Base-by-base conservation (phyloP, 2,329 filamentous ascomycete species). In the Cyphellophora europaea region DNA sequence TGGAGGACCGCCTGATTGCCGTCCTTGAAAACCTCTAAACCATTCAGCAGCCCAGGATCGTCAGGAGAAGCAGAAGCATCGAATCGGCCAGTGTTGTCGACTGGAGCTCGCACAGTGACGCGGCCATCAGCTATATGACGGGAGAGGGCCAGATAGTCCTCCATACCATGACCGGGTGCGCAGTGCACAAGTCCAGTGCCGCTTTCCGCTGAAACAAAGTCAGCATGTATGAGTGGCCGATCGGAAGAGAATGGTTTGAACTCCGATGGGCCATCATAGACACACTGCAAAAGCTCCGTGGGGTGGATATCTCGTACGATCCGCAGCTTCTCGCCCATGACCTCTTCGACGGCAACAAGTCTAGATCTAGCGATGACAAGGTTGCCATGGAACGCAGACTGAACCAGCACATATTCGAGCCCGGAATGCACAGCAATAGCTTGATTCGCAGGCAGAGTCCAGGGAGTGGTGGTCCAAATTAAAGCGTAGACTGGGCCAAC, bases 391-490 rank as follows among this genome's bases (percentile, higher is more conserved):
- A 55, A 55, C 1, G 65, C 65, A 2, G 72, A 65, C 36, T 69
- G 63, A 23, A 93, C 63, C 13, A 93, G 58, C 3, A 69, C 67
- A 55, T 96, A 98, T 28, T 76, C 65, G 41, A 96, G 61, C 25
- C 83, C 76, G 5, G 73, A 65, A 49, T 86, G 77, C 21, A 96
- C 71, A 2, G 86, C 88, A 54, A 98, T 87, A 0, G 85, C 88
- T 53, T 77, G 77, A 55, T 98, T 98, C 2, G 89, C 88, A 1
- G 91, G 89, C 4, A 98, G 66, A 0, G 91, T 98, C 91, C 91
- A 98, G 0, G 91, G 91, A 1, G 91, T 98, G 0, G 91, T 98
- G 2, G 91, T 98, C 91, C 91, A 98, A 33, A 96, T 84, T n/a
- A 91, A 71, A n/a, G 82, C 85, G 54, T 72, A 81, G 8, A 95